Percentiles rank a stretch among this genome's conserved stretches.
These are phyloP conservation scores for Solanum chiquidenum DNA, from an alignment of 257 asterid genomes.

Conservation along the genomic window DNA sequence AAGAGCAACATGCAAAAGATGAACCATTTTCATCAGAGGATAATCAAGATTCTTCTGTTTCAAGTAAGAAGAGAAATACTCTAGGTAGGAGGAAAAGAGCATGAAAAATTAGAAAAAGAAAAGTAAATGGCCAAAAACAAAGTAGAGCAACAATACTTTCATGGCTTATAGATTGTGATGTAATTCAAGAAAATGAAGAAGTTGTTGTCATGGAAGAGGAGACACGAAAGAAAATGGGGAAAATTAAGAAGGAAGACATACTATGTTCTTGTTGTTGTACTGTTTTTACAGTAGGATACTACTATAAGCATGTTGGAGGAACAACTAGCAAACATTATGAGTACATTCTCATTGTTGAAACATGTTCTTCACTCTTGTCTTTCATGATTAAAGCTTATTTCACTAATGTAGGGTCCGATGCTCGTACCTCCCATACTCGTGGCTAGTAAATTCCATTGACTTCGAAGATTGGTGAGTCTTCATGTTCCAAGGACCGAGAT, in stretches of 20 bases:
- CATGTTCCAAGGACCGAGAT: too few species aligned
- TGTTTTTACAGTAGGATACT: conserved; percentile 7
- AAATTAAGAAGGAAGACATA: conserved; percentile 26
- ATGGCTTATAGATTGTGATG: conserved; percentile 34
- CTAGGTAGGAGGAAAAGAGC: not conserved
- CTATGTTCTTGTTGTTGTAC: conserved; percentile 28
- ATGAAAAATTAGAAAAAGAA: not conserved
- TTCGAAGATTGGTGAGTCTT: too few species aligned
- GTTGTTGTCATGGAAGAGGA: conserved; percentile 1
- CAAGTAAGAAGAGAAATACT: not conserved
- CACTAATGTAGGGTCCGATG: not conserved
- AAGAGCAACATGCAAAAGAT: not conserved
- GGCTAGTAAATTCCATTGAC: too few species aligned
- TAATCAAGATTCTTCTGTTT: not conserved
- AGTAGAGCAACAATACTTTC: conserved; percentile 7
- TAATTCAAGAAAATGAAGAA: conserved; percentile 15
- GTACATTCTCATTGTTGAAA: not conserved
- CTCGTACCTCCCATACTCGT: too few species aligned
- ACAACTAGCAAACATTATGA: conserved; percentile 14
- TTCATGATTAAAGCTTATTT: too few species aligned
- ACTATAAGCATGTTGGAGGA: conserved; percentile 20
- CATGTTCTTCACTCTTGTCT: too few species aligned
- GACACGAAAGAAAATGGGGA: conserved; percentile 11
- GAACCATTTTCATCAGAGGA: not conserved
- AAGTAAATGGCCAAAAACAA: not conserved